phyloP scores from a whole-genome alignment of 805 yeast genomes.

The Brettanomyces naardenensis region DNA sequence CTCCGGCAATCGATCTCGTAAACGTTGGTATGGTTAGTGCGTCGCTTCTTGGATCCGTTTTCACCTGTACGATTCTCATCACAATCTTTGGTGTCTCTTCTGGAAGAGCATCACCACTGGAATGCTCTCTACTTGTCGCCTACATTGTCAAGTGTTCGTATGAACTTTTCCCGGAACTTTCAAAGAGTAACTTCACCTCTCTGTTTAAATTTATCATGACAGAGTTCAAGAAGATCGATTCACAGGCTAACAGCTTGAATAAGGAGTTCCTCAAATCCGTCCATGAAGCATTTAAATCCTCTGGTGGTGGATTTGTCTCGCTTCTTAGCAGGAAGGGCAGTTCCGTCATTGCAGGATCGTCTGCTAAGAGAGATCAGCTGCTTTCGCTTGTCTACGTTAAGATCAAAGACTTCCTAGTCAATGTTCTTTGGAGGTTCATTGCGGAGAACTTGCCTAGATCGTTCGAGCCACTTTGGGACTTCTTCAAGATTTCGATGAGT shows the following conservation, averaged over 20 bases:
- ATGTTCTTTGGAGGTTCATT: constrained; percentile 29
- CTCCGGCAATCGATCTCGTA: constrained; percentile 48
- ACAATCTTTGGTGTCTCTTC: constrained; percentile 81
- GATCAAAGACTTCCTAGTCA: constrained; percentile 15
- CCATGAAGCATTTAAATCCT: neutral
- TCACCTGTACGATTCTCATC: constrained; percentile 66
- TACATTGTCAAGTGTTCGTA: constrained; percentile 90
- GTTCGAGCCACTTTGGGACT: constrained; percentile 47
- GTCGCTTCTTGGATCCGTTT: constrained; percentile 75
- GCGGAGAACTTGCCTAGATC: constrained; percentile 48
- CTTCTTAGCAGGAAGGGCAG: constrained; percentile 2
- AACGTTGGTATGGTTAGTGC: constrained; percentile 67
- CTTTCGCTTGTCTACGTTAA: constrained; percentile 1
- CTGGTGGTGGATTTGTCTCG: constrained; percentile 6
- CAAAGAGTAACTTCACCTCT: constrained; percentile 34
- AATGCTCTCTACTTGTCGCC: constrained; percentile 77
- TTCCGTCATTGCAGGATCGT: neutral
- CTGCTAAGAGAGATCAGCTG: neutral
- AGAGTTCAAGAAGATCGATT: constrained; percentile 28
- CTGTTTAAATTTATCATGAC: constrained; percentile 28
- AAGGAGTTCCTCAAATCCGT: constrained; percentile 6
- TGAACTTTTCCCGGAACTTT: constrained; percentile 84
- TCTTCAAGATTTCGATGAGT: constrained; percentile 39
- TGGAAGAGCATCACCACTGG: constrained; percentile 83
- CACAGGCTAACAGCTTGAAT: constrained; percentile 22